Conservation (phyloP, 2,329 filamentous ascomycete genomes). For the Alternaria solani region DNA sequence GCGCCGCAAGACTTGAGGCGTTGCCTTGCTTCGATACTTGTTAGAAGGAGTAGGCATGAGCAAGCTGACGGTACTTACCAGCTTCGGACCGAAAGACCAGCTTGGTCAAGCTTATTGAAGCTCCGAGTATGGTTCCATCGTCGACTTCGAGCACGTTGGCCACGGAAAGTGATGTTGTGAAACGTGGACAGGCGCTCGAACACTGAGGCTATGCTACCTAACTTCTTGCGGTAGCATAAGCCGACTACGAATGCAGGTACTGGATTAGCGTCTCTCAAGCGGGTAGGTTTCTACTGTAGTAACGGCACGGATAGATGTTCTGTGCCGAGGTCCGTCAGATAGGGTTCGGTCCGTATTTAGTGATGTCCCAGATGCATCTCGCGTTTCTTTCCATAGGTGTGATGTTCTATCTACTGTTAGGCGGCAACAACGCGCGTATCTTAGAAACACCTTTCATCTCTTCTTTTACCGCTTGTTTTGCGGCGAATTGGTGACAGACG, state of each 20-base stretch:
- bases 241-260: not conserved
- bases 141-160: not conserved
- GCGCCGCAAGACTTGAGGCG: not conserved
- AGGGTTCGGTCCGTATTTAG: not conserved
- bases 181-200: not conserved
- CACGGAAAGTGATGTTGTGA: not conserved
- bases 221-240: not conserved
- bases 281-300: not conserved
- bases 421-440: not conserved
- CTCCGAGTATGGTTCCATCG: not conserved
- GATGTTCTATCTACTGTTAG: not conserved
- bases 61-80: not conserved
- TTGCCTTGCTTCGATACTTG: not conserved
- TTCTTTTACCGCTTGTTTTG: not conserved
- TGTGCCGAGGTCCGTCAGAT: not conserved
- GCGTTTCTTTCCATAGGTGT: not conserved
- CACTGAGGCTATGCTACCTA: not conserved
- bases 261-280: not conserved
- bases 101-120: not conserved
- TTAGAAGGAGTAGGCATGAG: not conserved
- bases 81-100: not conserved
- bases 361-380: not conserved
- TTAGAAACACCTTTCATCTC: not conserved
- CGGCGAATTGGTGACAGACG: not conserved
- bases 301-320: not conserved